Conservation (phyloP, 345 rosid species). For the Turnera subulata region DNA sequence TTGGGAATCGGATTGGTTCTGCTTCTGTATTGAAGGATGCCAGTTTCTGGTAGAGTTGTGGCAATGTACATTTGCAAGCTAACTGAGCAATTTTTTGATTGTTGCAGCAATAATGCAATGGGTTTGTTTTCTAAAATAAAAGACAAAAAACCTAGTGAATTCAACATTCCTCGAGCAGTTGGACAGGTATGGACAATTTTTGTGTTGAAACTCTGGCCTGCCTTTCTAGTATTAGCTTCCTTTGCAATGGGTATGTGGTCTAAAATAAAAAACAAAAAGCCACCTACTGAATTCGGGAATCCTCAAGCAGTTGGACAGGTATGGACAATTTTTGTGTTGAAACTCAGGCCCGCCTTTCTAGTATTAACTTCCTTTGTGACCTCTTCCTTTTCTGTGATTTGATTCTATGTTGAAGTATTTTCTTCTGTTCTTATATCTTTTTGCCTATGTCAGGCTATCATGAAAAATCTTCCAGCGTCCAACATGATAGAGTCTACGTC, state of each 20-base stretch:
- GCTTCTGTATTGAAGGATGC: background rate
- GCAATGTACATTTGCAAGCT: too few relatives aligned
- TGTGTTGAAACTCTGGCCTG: background rate
- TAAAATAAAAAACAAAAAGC: too few relatives aligned
- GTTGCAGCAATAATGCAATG: slow-evolving; percentile 89
- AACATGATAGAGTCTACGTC: slow-evolving; percentile 81
- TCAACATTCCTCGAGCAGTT: slow-evolving; percentile 72
- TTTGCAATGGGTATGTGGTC: too few relatives aligned
- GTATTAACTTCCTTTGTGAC: background rate
- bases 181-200: slow-evolving; percentile 54
- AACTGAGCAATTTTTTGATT: background rate
- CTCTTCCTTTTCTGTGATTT: background rate
- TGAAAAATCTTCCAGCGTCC: slow-evolving; percentile 62
- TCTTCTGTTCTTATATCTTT: background rate
- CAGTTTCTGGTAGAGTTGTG: too few relatives aligned
- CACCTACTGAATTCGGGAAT: slow-evolving; percentile 52
- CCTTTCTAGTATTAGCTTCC: too few relatives aligned
- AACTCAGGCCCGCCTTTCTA: too few relatives aligned
- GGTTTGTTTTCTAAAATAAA: slow-evolving; percentile 67
- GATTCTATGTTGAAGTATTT: background rate
- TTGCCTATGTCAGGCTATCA: slow-evolving; percentile 51
- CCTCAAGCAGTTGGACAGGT: slow-evolving; percentile 94
- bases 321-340: background rate
- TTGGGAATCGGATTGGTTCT: background rate
- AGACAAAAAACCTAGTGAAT: slow-evolving; percentile 58